Evolutionary conservation across 78 protist species (phyloP).

Genomic region (Dictyostelium purpureum): DNA sequence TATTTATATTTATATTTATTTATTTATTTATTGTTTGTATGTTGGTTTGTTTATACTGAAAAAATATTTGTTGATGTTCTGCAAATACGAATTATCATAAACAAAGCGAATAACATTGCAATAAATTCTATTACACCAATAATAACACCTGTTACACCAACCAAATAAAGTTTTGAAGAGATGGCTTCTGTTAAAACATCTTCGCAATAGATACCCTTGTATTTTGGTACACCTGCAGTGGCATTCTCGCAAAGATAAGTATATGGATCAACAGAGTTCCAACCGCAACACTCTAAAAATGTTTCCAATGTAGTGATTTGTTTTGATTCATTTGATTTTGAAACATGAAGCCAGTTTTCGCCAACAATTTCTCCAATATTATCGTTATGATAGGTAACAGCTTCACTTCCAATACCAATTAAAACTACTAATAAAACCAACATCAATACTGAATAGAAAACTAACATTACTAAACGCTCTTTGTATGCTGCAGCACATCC

Average conservation of each 20-base stretch:
- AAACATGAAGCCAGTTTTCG: background rate
- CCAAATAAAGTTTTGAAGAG: background rate
- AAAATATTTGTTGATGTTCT: too few species aligned
- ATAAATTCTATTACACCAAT: slow-evolving; percentile 62
- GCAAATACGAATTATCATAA: slow-evolving; percentile 61
- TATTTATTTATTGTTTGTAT: too few species aligned
- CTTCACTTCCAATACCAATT: slow-evolving; percentile 73
- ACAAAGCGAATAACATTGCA: slow-evolving; percentile 41
- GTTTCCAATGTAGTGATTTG: background rate
- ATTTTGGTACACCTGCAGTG: too few species aligned
- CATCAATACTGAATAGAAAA: slow-evolving; percentile 50
- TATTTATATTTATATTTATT: too few species aligned
- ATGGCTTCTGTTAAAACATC: background rate
- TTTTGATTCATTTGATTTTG: background rate
- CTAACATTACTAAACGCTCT: slow-evolving; percentile 34
- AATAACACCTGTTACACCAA: slow-evolving; percentile 55
- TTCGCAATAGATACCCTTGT: background rate
- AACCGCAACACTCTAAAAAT: slow-evolving; percentile 30
- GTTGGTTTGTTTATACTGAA: too few species aligned
- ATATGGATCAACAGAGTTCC: background rate
- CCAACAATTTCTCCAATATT: background rate
- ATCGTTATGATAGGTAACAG: slow-evolving; percentile 27
- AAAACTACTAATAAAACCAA: slow-evolving; percentile 45
- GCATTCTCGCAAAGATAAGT: too few species aligned
- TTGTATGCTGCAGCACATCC: slow-evolving; percentile 67